phyloP scores from a whole-genome alignment of 768 basidiomycete genomes.

The Epithele typhae region DNA sequence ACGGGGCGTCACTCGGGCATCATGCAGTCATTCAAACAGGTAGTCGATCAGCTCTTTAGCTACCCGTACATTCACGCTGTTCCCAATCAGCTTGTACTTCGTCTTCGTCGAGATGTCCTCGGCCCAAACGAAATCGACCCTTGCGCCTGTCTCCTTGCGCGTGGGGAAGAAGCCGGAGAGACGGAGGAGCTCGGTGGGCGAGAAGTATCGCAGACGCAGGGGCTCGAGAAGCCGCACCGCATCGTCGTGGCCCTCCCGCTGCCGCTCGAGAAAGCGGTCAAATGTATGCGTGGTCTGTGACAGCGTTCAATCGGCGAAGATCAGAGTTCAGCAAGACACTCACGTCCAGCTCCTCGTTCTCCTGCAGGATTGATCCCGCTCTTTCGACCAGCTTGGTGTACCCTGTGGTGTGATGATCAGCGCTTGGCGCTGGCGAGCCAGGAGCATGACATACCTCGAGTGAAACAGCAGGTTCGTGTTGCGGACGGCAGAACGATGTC shows the following conservation, averaged over 20 bases:
- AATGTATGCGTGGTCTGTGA: conserved; percentile 58
- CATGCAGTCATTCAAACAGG: conserved; percentile 34
- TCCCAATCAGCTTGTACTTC: conserved; percentile 74
- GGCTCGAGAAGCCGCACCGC: conserved; percentile 53
- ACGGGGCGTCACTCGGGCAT: not conserved
- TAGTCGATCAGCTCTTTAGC: conserved; percentile 59
- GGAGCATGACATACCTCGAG: conserved; percentile 58
- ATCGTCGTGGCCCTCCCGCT: conserved; percentile 32
- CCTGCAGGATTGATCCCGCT: conserved; percentile 72
- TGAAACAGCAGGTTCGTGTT: conserved; percentile 72
- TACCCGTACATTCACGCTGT: conserved; percentile 78
- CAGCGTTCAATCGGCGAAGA: not conserved
- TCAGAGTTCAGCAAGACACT: conserved; percentile 7
- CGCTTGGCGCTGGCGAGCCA: not conserved
- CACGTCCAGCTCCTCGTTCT: conserved; percentile 64
- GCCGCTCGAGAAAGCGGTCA: conserved; percentile 46
- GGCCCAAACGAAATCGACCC: conserved; percentile 57
- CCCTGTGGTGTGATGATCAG: conserved; percentile 35
- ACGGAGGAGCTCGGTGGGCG: conserved; percentile 66
- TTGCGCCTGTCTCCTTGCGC: not conserved
- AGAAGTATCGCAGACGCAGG: conserved; percentile 70
- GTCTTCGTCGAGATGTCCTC: conserved; percentile 54
- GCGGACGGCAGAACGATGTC: conserved; percentile 71
- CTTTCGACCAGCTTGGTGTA: conserved; percentile 77
- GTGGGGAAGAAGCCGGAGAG: conserved; percentile 54